These are phyloP conservation scores for Nicotiana rustica DNA, from an alignment of 305 asterid species.

Conservation along the genomic window DNA sequence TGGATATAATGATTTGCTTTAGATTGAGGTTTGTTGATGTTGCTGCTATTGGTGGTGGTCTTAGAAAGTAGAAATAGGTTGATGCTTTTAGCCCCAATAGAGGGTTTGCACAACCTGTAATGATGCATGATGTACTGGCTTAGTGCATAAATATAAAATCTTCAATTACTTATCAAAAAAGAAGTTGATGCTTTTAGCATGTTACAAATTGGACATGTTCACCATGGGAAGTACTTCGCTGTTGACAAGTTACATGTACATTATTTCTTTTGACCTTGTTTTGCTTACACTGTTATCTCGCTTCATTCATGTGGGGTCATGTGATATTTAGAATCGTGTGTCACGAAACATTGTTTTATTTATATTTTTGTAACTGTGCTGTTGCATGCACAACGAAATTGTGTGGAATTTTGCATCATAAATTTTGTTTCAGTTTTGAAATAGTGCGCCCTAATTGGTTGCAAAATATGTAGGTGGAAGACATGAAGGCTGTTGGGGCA, in stretches of 20 bases:
- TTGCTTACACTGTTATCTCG: background rate
- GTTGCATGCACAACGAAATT: background rate
- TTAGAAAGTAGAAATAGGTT: background rate
- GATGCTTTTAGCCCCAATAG: background rate
- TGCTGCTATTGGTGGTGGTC: constrained; percentile 8
- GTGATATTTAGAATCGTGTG: background rate
- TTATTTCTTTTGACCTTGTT: background rate
- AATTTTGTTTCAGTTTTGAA: background rate
- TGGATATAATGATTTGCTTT: background rate
- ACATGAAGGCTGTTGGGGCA: constrained; percentile 65
- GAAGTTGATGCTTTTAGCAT: background rate
- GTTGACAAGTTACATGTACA: background rate
- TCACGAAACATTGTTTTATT: background rate
- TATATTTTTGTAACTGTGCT: background rate
- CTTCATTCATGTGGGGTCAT: constrained; percentile 23
- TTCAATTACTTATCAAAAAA: background rate
- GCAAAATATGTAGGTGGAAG: constrained; percentile 58
- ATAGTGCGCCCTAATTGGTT: background rate
- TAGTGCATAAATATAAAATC: too few species aligned
- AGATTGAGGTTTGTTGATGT: background rate
- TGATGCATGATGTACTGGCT: too few species aligned
- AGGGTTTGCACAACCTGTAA: too few species aligned
- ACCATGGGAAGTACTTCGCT: background rate
- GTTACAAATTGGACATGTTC: constrained; percentile 13
- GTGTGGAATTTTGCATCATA: background rate